phyloP scores from a whole-genome alignment of 768 basidiomycete genomes.

The Fistulinella prunicolor region DNA sequence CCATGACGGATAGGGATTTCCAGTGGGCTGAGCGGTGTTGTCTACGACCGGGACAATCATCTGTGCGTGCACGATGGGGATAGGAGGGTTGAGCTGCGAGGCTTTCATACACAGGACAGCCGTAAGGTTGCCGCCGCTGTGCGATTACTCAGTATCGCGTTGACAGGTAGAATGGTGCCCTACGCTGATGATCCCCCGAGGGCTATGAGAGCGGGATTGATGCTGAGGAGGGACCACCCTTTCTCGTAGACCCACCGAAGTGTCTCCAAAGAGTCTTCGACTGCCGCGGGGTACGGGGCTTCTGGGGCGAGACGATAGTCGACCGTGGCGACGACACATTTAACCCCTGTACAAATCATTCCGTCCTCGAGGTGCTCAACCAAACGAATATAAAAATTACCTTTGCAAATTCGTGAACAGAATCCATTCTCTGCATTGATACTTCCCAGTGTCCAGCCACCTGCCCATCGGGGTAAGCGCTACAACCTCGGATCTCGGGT shows the following conservation, averaged over 20 bases:
- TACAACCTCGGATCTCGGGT: not conserved
- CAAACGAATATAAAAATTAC: conserved; percentile 4
- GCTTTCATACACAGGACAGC: conserved; percentile 68
- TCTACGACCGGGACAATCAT: conserved; percentile 75
- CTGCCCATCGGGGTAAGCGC: conserved; percentile 32
- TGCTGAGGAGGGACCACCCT: conserved; percentile 44
- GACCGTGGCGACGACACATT: conserved; percentile 34
- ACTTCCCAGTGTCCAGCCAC: conserved; percentile 75
- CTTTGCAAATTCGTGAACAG: conserved; percentile 34
- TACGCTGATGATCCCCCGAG: conserved; percentile 76
- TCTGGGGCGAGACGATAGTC: conserved; percentile 37
- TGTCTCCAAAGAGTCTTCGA: conserved; percentile 37
- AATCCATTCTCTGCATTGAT: conserved; percentile 62
- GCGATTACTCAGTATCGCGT: conserved; percentile 1
- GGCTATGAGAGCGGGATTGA: conserved; percentile 53
- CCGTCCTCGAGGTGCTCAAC: not conserved
- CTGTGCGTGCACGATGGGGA: conserved; percentile 58
- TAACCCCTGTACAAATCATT: conserved; percentile 19
- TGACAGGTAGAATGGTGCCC: not conserved
- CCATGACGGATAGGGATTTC: conserved; percentile 48
- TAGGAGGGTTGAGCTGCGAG: conserved; percentile 42
- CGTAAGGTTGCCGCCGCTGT: conserved; percentile 70
- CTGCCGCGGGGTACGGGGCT: conserved; percentile 32
- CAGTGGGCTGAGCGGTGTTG: conserved; percentile 56
- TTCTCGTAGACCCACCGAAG: conserved; percentile 34